A percentile compares a stretch with the other conserved stretches of the same genome.
Evolutionary conservation across 352 stramenopile species (phyloP).

Genomic region (Phytophthora agathidicida): DNA sequence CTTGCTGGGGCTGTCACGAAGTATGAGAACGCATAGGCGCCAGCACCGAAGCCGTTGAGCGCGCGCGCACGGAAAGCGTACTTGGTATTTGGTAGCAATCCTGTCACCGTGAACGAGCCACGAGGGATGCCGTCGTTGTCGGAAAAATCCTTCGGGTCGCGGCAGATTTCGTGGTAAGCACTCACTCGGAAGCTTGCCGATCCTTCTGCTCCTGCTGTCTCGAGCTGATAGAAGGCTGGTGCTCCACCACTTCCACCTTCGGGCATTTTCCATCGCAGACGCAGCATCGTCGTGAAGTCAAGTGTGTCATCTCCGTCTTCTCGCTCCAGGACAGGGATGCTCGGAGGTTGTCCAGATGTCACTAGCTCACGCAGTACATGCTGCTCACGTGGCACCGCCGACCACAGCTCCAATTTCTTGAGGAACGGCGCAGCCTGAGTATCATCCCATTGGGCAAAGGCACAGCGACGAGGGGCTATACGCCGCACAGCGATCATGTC

Average conservation of each 20-base stretch:
- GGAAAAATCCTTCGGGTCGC: slow-evolving; percentile 87
- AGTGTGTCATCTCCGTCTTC: slow-evolving; percentile 37
- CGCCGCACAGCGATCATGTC: slow-evolving; percentile 71
- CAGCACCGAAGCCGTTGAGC: slow-evolving; percentile 91
- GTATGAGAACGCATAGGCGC: slow-evolving; percentile 83
- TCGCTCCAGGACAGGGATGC: slow-evolving; percentile 58
- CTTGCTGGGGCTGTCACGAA: slow-evolving; percentile 84
- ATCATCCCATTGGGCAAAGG: slow-evolving; percentile 70
- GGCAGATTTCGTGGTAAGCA: slow-evolving; percentile 82
- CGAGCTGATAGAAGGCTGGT: slow-evolving; percentile 80
- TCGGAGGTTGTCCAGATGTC: slow-evolving; percentile 66
- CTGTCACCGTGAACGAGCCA: slow-evolving; percentile 72
- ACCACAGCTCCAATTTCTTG: slow-evolving; percentile 81
- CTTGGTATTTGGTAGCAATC: slow-evolving; percentile 84
- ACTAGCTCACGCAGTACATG: slow-evolving; percentile 70
- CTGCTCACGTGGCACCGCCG: slow-evolving; percentile 70
- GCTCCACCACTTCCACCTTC: slow-evolving; percentile 65
- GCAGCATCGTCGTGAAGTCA: slow-evolving; percentile 74
- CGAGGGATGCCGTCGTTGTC: slow-evolving; percentile 81
- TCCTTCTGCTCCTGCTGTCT: slow-evolving; percentile 80
- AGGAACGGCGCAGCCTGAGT: slow-evolving; percentile 54
- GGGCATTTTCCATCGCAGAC: slow-evolving; percentile 74
- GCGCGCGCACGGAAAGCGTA: slow-evolving; percentile 91
- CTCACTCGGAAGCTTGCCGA: slow-evolving; percentile 69
- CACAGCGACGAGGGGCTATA: slow-evolving; percentile 56